Base-by-base conservation (phyloP, 371 early-diverging fungal genomes). In the Blastocladiella emersonii region DNA sequence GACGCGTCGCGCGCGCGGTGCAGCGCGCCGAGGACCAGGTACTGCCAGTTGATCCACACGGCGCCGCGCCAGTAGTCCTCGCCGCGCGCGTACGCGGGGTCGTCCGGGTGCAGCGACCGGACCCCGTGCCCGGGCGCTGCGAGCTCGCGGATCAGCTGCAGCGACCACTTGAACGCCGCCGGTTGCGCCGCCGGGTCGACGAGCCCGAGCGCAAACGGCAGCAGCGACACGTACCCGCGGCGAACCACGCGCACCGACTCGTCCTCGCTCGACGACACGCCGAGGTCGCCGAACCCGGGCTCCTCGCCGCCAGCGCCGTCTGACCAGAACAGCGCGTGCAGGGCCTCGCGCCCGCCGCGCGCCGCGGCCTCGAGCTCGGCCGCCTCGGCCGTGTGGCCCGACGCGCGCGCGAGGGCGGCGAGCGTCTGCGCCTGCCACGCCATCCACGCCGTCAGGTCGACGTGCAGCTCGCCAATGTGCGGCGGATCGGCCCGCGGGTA, bases 1-100 rank as follows among this genome's bases (percentile, higher is more conserved):
- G 85, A 82, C 60, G 86, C 76, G 21, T 90, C 87, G 0, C 90
- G 88, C 37, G 79, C 72, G n/a, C 76, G 81, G 70, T 89, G 72
- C 56, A 96, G 74, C 36, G 87, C 77, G 41, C 82, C 78, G 37
- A 94, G 71, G 0, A 85, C 82, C 57, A 97, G 71, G 70, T 92
- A 97, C 71, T 95, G 93, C 64, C 92, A 76, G 65, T 94, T 92
- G 65, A 94, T 81, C 97, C 97, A 97, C 44, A 95, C 83, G 2
- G 94, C 92, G 3, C 95, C 97, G 44, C 89, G 78, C 97, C 95
- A 97, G 69, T 95, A 95, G 68, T 91, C 85, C 71, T 97, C 97
- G 56, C 85, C 90, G 1, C 82, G 82, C 8, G 81, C 83, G 70
- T 85, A 94, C 55, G 72, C 83, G 32, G 73, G 72, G 69, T 93